These are phyloP conservation scores for Sarocladium oryzae DNA, from an alignment of 2,329 filamentous ascomycete species.

Conservation along the genomic window DNA sequence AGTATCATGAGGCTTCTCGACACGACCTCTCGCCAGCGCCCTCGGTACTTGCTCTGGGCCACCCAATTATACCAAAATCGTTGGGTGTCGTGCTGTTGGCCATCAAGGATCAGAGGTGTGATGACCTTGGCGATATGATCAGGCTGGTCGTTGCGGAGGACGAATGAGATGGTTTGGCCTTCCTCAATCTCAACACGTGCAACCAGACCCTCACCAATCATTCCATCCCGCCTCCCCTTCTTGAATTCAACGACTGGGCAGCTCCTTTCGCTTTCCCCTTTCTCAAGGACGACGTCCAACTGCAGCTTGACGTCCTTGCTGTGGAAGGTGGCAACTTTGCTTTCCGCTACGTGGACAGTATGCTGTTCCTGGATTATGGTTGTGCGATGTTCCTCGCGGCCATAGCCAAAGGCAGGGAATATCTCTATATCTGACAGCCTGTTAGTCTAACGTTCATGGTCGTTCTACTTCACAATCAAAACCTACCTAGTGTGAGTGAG, in stretches of 20 bases:
- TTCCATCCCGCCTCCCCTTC: constrained; percentile 42
- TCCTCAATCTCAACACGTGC: constrained; percentile 54
- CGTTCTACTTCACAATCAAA: too few relatives aligned
- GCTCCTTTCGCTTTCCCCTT: constrained; percentile 31
- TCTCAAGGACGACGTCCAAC: constrained; percentile 61
- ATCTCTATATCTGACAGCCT: constrained; percentile 52
- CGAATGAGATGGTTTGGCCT: constrained; percentile 63
- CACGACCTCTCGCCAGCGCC: constrained; percentile 67
- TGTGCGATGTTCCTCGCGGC: constrained; percentile 53
- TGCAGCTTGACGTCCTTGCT: constrained; percentile 54
- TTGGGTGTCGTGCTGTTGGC: constrained; percentile 63
- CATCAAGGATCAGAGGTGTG: constrained; percentile 50
- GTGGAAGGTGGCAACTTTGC: constrained; percentile 59
- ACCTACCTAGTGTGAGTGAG: constrained; percentile 49
- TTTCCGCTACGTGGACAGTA: constrained; percentile 31
- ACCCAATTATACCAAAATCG: constrained; percentile 71
- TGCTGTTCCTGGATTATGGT: constrained; percentile 42
- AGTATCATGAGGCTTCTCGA: constrained; percentile 65
- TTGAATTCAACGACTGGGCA: constrained; percentile 50
- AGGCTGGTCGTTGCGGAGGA: constrained; percentile 56
- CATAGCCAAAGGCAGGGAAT: constrained; percentile 69
- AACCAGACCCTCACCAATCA: constrained; percentile 57
- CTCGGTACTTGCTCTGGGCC: constrained; percentile 61
- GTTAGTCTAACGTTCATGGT: too few relatives aligned
- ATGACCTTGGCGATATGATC: constrained; percentile 52